Conservation (phyloP, 306 rosid genomes). For the Echinosophora koreensis region DNA sequence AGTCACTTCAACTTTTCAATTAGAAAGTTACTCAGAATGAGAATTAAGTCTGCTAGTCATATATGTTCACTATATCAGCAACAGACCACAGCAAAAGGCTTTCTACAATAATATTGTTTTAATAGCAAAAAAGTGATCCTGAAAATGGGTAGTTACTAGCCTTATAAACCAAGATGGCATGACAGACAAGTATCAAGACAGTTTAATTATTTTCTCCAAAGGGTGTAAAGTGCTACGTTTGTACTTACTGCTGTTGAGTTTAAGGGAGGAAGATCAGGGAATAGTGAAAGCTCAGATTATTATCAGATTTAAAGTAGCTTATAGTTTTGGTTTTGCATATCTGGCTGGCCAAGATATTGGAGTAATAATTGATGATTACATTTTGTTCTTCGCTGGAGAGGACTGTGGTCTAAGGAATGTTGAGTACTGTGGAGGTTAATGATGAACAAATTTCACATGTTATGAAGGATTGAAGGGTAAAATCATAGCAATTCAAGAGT, state of each 20-base stretch:
- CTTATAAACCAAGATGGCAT: neutral
- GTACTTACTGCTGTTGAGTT: neutral
- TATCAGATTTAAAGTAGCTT: neutral
- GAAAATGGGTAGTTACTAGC: neutral
- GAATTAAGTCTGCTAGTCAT: conserved; percentile 1
- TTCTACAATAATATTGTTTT: neutral
- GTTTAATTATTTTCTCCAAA: neutral
- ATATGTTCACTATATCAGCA: neutral
- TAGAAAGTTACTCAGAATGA: neutral
- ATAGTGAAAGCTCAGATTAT: neutral
- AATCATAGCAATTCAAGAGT: neutral
- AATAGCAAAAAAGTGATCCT: conserved; percentile 4
- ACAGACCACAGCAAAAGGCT: neutral
- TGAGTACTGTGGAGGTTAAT: neutral
- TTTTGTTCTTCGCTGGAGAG: neutral
- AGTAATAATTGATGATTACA: neutral
- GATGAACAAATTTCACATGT: conserved; percentile 16
- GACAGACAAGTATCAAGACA: neutral
- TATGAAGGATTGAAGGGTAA: neutral
- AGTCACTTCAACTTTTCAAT: conserved; percentile 5
- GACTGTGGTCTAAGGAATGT: neutral
- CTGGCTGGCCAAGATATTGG: conserved; percentile 6
- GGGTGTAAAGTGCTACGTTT: neutral
- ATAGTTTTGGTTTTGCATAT: neutral
- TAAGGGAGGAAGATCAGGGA: neutral